phyloP scores from a whole-genome alignment of 495 filamentous ascomycete species.

The Podospora fimiseda region DNA sequence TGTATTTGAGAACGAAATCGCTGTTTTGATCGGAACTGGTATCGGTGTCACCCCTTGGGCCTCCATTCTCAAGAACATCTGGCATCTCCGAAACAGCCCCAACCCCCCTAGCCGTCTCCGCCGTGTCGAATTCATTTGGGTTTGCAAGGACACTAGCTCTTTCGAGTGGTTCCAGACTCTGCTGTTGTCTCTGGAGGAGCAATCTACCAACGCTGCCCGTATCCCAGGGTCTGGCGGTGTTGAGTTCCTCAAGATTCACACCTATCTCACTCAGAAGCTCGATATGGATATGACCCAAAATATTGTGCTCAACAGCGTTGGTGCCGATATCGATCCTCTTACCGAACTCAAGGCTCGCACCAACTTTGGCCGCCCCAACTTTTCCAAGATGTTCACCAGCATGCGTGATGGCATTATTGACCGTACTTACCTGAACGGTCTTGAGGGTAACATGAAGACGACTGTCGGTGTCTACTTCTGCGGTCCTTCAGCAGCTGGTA shows the following conservation, averaged over 20 bases:
- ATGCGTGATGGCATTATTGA: slow-evolving; percentile 86
- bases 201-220: slow-evolving; percentile 62
- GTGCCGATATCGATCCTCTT: slow-evolving; percentile 77
- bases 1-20: slow-evolving; percentile 97
- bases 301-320: slow-evolving; percentile 93
- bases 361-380: slow-evolving; percentile 95
- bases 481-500: slow-evolving; percentile 52
- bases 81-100: slow-evolving; percentile 80
- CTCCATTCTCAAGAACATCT: slow-evolving; percentile 96
- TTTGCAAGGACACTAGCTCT: slow-evolving; percentile 90
- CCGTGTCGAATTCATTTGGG: slow-evolving; percentile 98
- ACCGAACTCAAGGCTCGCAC: slow-evolving; percentile 85
- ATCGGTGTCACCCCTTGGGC: slow-evolving; percentile 99
- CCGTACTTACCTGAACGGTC: slow-evolving; percentile 73
- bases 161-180: slow-evolving; percentile 99
- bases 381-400: slow-evolving; percentile 67
- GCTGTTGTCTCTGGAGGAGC: slow-evolving; percentile 82
- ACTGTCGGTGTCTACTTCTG: slow-evolving; percentile 98
- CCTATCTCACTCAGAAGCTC: slow-evolving; percentile 89
- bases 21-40: slow-evolving; percentile 91
- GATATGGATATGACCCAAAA: slow-evolving; percentile 90
- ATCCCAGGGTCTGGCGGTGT: slow-evolving; percentile 55
- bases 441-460: slow-evolving; percentile 66
- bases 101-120: slow-evolving; percentile 82
- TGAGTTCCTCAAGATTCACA: slow-evolving; percentile 97